These are phyloP conservation scores for Cladosporium sp. DNA, from an alignment of 2,329 filamentous ascomycete genomes.

Conservation along the genomic window DNA sequence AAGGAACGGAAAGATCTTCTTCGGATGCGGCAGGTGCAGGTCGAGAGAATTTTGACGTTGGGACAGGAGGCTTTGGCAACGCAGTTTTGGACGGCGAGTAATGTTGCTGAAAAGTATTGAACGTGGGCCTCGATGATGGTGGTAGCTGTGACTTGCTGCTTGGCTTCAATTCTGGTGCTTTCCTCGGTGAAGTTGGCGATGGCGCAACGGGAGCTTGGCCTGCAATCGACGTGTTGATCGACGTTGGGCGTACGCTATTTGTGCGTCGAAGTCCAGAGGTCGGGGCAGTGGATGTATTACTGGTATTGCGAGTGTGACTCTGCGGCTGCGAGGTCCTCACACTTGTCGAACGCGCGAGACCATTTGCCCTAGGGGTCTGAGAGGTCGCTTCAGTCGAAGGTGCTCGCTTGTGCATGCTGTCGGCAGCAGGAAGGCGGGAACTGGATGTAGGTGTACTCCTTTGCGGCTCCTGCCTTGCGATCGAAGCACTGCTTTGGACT, in stretches of 20 bases:
- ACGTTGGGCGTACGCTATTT: conserved; percentile 13
- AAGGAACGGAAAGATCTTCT: conserved; percentile 21
- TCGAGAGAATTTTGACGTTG: conserved; percentile 15
- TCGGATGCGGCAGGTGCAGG: conserved; percentile 34
- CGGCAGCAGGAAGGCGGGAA: conserved; percentile 2
- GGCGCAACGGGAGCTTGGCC: conserved; percentile 2
- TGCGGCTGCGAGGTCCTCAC: conserved; percentile 7
- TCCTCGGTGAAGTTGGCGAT: conserved; percentile 14
- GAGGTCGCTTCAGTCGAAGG: conserved; percentile 7
- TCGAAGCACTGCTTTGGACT: conserved; percentile 20
- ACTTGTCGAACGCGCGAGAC: conserved; percentile 13
- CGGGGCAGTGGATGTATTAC: neutral
- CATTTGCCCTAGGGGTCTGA: too few relatives aligned
- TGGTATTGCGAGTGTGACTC: neutral
- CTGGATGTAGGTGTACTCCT: neutral
- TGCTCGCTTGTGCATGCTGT: conserved; percentile 14
- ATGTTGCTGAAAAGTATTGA: conserved; percentile 66
- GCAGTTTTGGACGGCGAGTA: conserved; percentile 64
- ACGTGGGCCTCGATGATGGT: conserved; percentile 49
- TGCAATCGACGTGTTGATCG: conserved; percentile 5
- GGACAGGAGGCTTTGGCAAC: conserved; percentile 61
- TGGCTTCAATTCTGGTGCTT: conserved; percentile 7
- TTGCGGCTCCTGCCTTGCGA: conserved; percentile 11
- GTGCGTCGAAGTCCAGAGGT: conserved; percentile 9
- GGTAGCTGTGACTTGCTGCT: conserved; percentile 35